Conservation (phyloP, 2,329 filamentous ascomycete genomes). For the Pseudopithomyces chartarum region DNA sequence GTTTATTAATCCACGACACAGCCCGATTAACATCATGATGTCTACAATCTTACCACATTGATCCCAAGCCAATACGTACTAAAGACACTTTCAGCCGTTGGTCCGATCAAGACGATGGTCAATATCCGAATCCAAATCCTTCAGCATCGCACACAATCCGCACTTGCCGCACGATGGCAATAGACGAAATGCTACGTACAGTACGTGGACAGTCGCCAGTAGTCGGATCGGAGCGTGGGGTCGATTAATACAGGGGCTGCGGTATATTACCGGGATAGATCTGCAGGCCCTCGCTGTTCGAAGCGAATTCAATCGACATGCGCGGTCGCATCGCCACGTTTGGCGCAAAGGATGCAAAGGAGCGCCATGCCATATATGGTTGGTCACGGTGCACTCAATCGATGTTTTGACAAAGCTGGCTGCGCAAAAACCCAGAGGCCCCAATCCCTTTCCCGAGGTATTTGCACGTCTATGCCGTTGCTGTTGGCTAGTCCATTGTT, state of each 20-base stretch:
- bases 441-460: too few species aligned
- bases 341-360: not conserved
- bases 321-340: not conserved
- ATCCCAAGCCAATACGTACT: too few species aligned
- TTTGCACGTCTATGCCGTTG: too few species aligned
- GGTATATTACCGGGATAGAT: conserved; percentile 2
- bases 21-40: too few species aligned
- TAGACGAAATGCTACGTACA: not conserved
- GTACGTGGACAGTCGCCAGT: not conserved
- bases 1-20: too few species aligned
- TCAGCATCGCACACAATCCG: not conserved
- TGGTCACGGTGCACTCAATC: not conserved
- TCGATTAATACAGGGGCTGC: not conserved
- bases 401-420: not conserved
- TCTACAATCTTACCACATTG: too few species aligned
- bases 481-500: not conserved
- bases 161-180: not conserved
- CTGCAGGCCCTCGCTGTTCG: not conserved
- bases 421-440: too few species aligned
- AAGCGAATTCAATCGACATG: not conserved
- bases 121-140: not conserved
- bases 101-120: not conserved
- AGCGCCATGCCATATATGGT: not conserved
- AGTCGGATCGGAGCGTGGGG: not conserved
- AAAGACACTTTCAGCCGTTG: not conserved